Conservation (phyloP, 768 basidiomycete genomes). For the Pleurotus salmoneostramineus region DNA sequence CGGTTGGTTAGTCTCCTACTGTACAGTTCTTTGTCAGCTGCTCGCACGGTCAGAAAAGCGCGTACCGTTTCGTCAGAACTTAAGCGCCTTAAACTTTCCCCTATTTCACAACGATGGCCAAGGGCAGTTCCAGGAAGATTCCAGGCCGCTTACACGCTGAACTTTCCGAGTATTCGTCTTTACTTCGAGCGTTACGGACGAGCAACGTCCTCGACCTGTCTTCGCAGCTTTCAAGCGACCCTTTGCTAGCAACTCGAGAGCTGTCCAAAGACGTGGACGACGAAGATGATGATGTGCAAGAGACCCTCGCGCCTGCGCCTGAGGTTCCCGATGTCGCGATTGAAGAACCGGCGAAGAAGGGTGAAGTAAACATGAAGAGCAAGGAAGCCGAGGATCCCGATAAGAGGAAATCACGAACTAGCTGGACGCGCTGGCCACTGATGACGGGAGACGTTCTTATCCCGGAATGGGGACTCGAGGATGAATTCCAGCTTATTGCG, state of each 20-base stretch:
- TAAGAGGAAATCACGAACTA: slow-evolving; percentile 27
- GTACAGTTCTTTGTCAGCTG: slow-evolving; percentile 39
- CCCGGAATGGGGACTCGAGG: slow-evolving; percentile 69
- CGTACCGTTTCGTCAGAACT: neutral
- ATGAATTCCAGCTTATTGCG: slow-evolving; percentile 56
- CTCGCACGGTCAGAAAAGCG: slow-evolving; percentile 19
- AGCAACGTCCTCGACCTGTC: slow-evolving; percentile 55
- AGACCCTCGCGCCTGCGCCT: neutral
- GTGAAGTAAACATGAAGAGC: neutral
- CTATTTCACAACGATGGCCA: slow-evolving; percentile 9
- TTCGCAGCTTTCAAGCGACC: slow-evolving; percentile 38
- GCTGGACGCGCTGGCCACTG: slow-evolving; percentile 79
- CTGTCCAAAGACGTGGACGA: slow-evolving; percentile 16
- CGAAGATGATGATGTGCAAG: slow-evolving; percentile 16
- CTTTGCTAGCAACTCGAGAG: slow-evolving; percentile 11
- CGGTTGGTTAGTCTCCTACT: slow-evolving; percentile 23
- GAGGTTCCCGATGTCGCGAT: neutral
- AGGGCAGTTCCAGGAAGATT: slow-evolving; percentile 40
- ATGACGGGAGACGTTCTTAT: slow-evolving; percentile 52
- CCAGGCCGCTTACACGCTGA: slow-evolving; percentile 58
- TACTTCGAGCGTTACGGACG: slow-evolving; percentile 62
- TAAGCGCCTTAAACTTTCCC: slow-evolving; percentile 7
- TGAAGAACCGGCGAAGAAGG: slow-evolving; percentile 10
- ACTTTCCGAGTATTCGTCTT: slow-evolving; percentile 61
- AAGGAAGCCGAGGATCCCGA: slow-evolving; percentile 5